Base-by-base conservation (phyloP, 495 filamentous ascomycete species). In the Aspergillus taichungensis region DNA sequence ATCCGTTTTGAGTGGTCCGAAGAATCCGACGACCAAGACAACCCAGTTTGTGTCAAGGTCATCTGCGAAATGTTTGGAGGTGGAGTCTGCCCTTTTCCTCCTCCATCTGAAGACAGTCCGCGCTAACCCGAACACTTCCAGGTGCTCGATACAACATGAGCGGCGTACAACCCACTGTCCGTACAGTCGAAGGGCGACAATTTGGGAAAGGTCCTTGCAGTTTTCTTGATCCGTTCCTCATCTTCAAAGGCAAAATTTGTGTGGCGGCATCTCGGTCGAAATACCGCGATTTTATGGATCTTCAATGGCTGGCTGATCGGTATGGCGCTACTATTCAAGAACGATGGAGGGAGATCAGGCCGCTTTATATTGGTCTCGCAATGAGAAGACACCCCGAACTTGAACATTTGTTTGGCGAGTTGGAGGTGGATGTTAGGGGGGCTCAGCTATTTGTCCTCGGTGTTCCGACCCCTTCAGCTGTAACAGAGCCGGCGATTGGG, bases 191-290 rank as follows among this genome's bases (percentile, higher is more conserved):
- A 6, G 56, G 56, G 1, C 44, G 53, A 43, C 34, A 30, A 6
- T 41, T 45, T 32, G 54, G 56, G 27, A 41, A 44, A 10, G 49
- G 52, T 5, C 38, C 38, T 12, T 45, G 49, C 13, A 44, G 34
- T 34, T 50, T 60, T 28, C 46, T 60, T 24, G 55, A 58, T 41
- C 51, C 49, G 10, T 45, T 58, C 41, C 37, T 48, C 34, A 31
- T 60, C 9, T 60, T 57, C 49, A 60, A 60, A 44, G 57, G 54
- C 8, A 58, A 60, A 34, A 45, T 60, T 24, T 52, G 46, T n/a
- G 57, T 55, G 6, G 49, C 54, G 13, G 57, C 54, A 24, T 45
- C 49, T 24, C 44, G 57, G 38, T 43, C 34, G 13, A 58, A 46
- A 41, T 53, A 43, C 43, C 40, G 51, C 30, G 57, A 60, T 41